Evolutionary conservation across 495 filamentous ascomycete species (phyloP), one percentile per base, ranked within the genome.

Genomic region (Pyronema domesticum): DNA sequence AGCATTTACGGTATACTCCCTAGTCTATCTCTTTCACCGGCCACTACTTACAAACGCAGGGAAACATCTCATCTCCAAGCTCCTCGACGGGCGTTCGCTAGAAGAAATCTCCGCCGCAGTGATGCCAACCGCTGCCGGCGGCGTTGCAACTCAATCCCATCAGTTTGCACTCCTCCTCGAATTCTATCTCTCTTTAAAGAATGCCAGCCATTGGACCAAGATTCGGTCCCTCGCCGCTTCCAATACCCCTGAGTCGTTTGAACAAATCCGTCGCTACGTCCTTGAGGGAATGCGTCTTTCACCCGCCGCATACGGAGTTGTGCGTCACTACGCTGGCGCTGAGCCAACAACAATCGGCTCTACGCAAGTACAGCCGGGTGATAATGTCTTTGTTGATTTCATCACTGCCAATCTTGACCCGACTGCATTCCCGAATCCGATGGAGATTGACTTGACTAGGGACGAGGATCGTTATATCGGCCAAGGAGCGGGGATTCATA

Each of bases 121-220:
- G 11, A 17, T 19, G 17, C 36, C 18, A 55, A 63, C 48, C n/a
- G 58, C 46, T 4, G 14, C 19, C 34, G 60, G 57, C 8, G 49
- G 59, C 18, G 50, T 63, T 3, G 55, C 49, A 8, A 64, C 46
- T 49, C 40, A 52, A 11, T 54, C 55, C 8, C 18, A 15, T 17
- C 15, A 64, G 56, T 58, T 56, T 1, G 49, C 51, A 1, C 61
- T 58, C 56, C 5, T 63, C 11, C 57, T 63, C 52, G 58, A 63
- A 23, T 59, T 65, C 14, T 63, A 64, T 45, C 56, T 63, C 36
- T 7, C 37, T 1, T 30, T 39, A 0, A 52, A 48, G 10, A 63
- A 63, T 40, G 35, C 19, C 6, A n/a, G 35, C 0, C 59, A 63
- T 17, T 62, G 61, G 61, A 18, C 23, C 8, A 56, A 58, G 13